These are phyloP conservation scores for Aphelidium insulamus DNA, from an alignment of 371 early-diverging fungal genomes.

Conservation along the genomic window DNA sequence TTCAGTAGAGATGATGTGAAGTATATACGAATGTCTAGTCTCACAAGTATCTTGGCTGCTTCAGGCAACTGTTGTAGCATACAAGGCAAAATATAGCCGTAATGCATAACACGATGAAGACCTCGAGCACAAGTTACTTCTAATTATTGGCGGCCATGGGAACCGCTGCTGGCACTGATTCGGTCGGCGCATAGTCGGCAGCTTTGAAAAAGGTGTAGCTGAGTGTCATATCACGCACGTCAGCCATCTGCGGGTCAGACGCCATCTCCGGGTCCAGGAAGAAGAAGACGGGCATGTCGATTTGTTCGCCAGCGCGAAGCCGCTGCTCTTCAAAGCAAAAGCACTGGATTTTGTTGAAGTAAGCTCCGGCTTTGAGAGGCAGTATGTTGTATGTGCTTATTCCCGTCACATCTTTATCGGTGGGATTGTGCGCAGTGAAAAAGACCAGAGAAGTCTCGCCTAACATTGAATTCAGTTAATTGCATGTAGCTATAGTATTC, in stretches of 20 bases:
- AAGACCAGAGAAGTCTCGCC: slow-evolving; percentile 91
- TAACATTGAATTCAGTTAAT: too few species aligned
- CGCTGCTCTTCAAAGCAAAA: slow-evolving; percentile 97
- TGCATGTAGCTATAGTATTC: slow-evolving; percentile 1
- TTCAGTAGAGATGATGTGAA: too few species aligned
- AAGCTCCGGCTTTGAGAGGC: slow-evolving; percentile 71
- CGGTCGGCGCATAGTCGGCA: too few species aligned
- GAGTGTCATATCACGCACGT: slow-evolving; percentile 75
- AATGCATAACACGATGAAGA: too few species aligned
- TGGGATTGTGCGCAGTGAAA: slow-evolving; percentile 78
- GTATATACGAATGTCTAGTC: too few species aligned
- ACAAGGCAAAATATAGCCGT: too few species aligned
- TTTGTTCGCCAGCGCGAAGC: slow-evolving; percentile 68
- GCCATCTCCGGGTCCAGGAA: slow-evolving; percentile 93
- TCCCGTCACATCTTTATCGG: slow-evolving; percentile 81
- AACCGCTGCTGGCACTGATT: too few species aligned
- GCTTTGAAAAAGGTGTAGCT: slow-evolving; percentile 84
- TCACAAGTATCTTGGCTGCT: too few species aligned
- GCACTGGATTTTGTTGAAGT: slow-evolving; percentile 97
- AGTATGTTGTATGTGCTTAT: slow-evolving; percentile 91
- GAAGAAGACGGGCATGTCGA: slow-evolving; percentile 98
- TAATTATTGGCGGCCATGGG: too few species aligned
- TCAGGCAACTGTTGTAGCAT: too few species aligned
- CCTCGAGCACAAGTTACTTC: too few species aligned
- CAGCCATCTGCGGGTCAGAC: slow-evolving; percentile 84